These are phyloP conservation scores for Neurospora hispaniola DNA, from an alignment of 495 filamentous ascomycete species.

Conservation along the genomic window DNA sequence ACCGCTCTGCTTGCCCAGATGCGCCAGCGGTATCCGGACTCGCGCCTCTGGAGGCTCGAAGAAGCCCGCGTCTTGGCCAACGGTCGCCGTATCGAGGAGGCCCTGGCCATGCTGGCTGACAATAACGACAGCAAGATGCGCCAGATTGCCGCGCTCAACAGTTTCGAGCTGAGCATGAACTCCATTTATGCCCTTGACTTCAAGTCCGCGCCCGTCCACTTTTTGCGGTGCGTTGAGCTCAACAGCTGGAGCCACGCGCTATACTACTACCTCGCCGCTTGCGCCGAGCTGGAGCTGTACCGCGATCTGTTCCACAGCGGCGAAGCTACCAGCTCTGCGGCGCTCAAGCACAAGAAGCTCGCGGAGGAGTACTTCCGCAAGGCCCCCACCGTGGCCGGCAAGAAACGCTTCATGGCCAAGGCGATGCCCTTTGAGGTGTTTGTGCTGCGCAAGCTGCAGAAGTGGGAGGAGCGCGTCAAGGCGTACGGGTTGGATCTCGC, in stretches of 20 bases:
- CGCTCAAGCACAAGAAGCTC: slow-evolving; percentile 38
- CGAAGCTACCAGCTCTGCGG: slow-evolving; percentile 25
- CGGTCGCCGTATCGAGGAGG: slow-evolving; percentile 54
- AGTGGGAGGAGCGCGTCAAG: slow-evolving; percentile 78
- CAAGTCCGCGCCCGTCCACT: slow-evolving; percentile 57
- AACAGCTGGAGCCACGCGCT: slow-evolving; percentile 87
- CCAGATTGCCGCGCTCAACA: slow-evolving; percentile 68
- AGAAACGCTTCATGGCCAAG: slow-evolving; percentile 80
- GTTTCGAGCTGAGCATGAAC: slow-evolving; percentile 76
- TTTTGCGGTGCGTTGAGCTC: slow-evolving; percentile 67
- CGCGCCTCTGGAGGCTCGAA: slow-evolving; percentile 80
- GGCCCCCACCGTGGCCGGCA: slow-evolving; percentile 66
- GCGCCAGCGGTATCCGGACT: slow-evolving; percentile 68
- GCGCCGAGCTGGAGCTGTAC: slow-evolving; percentile 69
- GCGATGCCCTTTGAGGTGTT: slow-evolving; percentile 88
- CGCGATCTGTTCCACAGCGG: slow-evolving; percentile 46
- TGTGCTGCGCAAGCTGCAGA: slow-evolving; percentile 70
- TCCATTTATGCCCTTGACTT: slow-evolving; percentile 71
- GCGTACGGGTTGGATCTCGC: slow-evolving; percentile 56
- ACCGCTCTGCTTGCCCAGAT: slow-evolving; percentile 59
- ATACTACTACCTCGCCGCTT: slow-evolving; percentile 83
- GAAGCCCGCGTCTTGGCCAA: slow-evolving; percentile 71
- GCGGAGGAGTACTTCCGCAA: slow-evolving; percentile 61
- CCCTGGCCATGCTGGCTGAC: slow-evolving; percentile 50
- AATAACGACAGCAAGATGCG: slow-evolving; percentile 63